Conservation (phyloP, 257 asterid genomes). For the Solanum pinnatisectum region DNA sequence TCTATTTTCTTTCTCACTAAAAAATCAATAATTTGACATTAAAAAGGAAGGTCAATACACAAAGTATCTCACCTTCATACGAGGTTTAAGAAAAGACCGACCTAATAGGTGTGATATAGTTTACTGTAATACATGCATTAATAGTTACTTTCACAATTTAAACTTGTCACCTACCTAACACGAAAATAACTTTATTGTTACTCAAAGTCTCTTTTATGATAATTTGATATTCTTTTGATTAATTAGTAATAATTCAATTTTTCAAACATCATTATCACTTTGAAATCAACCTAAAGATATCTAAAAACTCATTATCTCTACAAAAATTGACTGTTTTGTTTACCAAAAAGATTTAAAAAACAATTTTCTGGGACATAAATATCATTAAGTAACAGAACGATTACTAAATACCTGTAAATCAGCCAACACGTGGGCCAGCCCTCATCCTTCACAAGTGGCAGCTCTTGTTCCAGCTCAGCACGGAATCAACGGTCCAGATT, state of each 20-base stretch:
- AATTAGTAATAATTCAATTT: neutral
- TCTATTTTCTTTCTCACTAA: neutral
- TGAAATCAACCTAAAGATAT: neutral
- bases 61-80: neutral
- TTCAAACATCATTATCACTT: neutral
- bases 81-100: neutral
- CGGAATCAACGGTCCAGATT: conserved; percentile 29
- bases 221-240: neutral
- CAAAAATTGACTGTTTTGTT: neutral
- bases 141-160: neutral
- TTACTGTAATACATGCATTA: neutral
- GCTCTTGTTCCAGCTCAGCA: neutral
- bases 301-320: neutral
- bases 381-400: neutral
- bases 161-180: rapidly evolving
- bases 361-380: neutral
- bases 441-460: neutral
- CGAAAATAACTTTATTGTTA: neutral
- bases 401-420: neutral
- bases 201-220: neutral
- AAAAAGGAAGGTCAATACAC: rapidly evolving
- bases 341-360: neutral
- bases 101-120: neutral
- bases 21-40: neutral
- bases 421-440: neutral